Percentiles rank a stretch among this genome's conserved stretches.
phyloP scores from a whole-genome alignment of 768 basidiomycete genomes.

The Steccherinum ochraceum region DNA sequence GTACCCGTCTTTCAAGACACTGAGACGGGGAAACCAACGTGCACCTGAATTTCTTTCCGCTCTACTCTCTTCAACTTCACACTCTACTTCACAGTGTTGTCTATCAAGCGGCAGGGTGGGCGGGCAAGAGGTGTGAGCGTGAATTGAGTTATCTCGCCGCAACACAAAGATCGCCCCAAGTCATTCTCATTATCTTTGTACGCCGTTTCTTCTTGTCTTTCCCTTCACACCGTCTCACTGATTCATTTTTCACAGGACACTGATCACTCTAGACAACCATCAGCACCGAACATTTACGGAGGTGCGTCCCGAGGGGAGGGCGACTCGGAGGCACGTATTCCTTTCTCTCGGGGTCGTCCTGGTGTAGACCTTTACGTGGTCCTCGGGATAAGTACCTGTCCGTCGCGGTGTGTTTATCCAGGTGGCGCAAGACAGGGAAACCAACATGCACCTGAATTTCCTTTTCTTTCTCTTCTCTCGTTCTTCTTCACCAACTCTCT shows the following conservation, averaged over 20 bases:
- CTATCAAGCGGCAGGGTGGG: too few species aligned
- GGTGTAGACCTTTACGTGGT: conserved; percentile 10
- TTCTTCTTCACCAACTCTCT: too few species aligned
- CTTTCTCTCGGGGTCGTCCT: neutral
- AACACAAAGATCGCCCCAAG: too few species aligned
- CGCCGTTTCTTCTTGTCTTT: neutral
- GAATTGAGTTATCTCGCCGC: too few species aligned
- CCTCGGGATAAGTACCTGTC: conserved; percentile 9
- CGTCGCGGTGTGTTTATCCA: neutral
- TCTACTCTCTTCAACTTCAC: too few species aligned
- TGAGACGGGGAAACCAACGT: too few species aligned
- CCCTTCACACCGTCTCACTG: neutral
- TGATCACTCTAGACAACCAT: neutral
- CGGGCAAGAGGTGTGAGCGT: too few species aligned
- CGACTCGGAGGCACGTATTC: too few species aligned
- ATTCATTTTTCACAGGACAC: neutral
- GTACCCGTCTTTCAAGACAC: too few species aligned
- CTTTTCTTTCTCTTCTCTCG: too few species aligned
- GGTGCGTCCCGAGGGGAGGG: neutral
- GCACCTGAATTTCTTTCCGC: too few species aligned
- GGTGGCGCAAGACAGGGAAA: neutral
- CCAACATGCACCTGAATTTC: conserved; percentile 10
- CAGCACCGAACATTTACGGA: neutral
- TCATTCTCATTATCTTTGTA: neutral
- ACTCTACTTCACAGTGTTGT: too few species aligned